These are phyloP conservation scores for Hippophae rhamnoides DNA, from an alignment of 306 rosid genomes.

Conservation along the genomic window DNA sequence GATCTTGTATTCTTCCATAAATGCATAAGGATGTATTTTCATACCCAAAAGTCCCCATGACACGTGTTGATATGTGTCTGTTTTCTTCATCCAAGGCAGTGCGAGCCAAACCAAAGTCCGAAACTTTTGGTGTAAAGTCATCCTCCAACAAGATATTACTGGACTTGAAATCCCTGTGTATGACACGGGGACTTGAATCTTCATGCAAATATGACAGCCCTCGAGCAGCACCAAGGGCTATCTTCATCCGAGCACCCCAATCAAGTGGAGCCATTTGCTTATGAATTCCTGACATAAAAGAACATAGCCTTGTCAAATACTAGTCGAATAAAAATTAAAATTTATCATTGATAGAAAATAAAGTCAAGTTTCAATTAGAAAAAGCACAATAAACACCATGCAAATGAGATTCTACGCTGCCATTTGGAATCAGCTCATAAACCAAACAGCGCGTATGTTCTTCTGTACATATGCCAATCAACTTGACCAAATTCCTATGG, in stretches of 20 bases:
- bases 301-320: constrained; percentile 5
- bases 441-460: constrained; percentile 67
- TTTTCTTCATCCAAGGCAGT: constrained; percentile 73
- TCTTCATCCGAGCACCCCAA: constrained; percentile 77
- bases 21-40: not conserved
- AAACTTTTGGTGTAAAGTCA: constrained; percentile 91
- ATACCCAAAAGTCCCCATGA: constrained; percentile 99
- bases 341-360: not conserved
- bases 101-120: constrained; percentile 97
- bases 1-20: not conserved
- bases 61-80: constrained; percentile 83
- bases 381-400: constrained; percentile 49
- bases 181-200: constrained; percentile 95
- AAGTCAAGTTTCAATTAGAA: constrained; percentile 1
- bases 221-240: constrained; percentile 94
- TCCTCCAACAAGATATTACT: constrained; percentile 87
- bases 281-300: constrained; percentile 52
- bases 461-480: constrained; percentile 86
- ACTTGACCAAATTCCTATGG: constrained; percentile 88
- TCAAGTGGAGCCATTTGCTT: constrained; percentile 58
- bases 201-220: constrained; percentile 93
- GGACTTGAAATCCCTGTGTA: constrained; percentile 92
- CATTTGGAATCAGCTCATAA: constrained; percentile 90
- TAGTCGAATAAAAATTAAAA: not conserved
- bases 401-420: constrained; percentile 94